Base-by-base conservation (phyloP, 805 yeast species). In the Pichia nakasei region DNA sequence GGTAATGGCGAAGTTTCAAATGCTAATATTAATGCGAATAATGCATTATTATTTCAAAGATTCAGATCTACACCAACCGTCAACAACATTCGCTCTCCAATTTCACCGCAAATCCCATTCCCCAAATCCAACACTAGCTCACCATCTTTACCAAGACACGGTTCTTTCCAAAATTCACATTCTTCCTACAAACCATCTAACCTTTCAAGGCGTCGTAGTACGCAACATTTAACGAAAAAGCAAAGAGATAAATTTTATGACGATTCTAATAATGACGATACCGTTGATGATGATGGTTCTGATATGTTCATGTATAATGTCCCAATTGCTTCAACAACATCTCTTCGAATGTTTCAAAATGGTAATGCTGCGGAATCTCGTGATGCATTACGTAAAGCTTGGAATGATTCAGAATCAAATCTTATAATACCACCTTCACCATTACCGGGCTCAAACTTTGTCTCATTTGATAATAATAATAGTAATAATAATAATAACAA, bases 251-350 rank as follows among this genome's bases (percentile, higher is more conserved):
- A 58, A 33, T 33, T 59, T 2, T 63, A 54, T 40, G 67, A 63
- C 17, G 63, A 61, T 12, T 41, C 55, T 37, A 56, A 58, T 20
- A 49, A 55, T 20, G 49, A 52, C 4, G 69, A 65, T 46, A 36
- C 37, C 7, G 19, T 35, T 31, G 65, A 64, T 41, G 69, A 68
- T 24, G 61, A 67, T 22, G 54, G 58, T 1, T 70, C 64, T 35
- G 69, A 67, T 44, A 60, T 69, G 0, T 42, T 67, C 15, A 70
- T 74, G 44, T 75, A 73, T 68, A 75, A 75, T 48, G 76, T 76
- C 11, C 81, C 81, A 9, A 66, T 67, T 56, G 73, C 80, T 2
- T 57, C 55, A 22, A 48, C 56, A 5, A 55, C 67, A 1, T 60
- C 65, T 5, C 48, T 62, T 4, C 50, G 66, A 13, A 50, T 64